Base-by-base conservation (phyloP, 2,329 filamentous ascomycete species). In the Aspergillus brunneoviolaceus region DNA sequence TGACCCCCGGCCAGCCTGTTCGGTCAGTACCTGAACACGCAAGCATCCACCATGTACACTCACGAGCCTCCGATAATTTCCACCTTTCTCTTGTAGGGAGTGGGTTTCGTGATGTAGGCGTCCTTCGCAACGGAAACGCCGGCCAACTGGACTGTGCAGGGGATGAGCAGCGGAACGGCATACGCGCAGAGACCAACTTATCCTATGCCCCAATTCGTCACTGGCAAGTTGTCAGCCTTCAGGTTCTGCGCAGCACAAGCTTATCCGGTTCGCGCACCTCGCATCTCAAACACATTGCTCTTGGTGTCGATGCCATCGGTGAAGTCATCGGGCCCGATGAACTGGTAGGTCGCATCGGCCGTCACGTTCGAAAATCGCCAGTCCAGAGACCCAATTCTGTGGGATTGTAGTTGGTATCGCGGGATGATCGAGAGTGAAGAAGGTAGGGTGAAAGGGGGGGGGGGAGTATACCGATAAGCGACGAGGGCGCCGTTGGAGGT, bases 281-380 rank as follows among this genome's bases (percentile, higher is more conserved):
- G 76, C 65, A 87, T 71, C 68, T 87, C 84, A 59, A 87, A 85
- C 0, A 77, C 80, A 33, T 79, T 78, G 1, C 80, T 80, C 47
- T 70, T 76, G 21, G 81, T 67, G 11, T 73, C 72, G 0, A 77
- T 80, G 45, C 79, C 67, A 53, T 79, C 76, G 10, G 82, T 73
- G 5, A 80, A 80, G 16, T 45, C 39, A 45, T 45, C 39, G 0
- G 79, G 73, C n/a, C 74, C 79, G 52, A 85, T 76, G 51, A 88
- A 80, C 19, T 85, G 78, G 68, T 87, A 84, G 0, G 84, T 87
- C 12, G 77, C 77, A 27, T 80, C 78, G 0, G 80, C 79, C 2
- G 84, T 86, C 50, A 87, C 80, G 66, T 88, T 87, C 35, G 84
- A 85, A 67, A 87, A 83, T 58, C 78, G 75, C 85, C 85, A 88